phyloP scores from a whole-genome alignment of 1,284 basidiomycete species.

The Ganoderma lingzhi region DNA sequence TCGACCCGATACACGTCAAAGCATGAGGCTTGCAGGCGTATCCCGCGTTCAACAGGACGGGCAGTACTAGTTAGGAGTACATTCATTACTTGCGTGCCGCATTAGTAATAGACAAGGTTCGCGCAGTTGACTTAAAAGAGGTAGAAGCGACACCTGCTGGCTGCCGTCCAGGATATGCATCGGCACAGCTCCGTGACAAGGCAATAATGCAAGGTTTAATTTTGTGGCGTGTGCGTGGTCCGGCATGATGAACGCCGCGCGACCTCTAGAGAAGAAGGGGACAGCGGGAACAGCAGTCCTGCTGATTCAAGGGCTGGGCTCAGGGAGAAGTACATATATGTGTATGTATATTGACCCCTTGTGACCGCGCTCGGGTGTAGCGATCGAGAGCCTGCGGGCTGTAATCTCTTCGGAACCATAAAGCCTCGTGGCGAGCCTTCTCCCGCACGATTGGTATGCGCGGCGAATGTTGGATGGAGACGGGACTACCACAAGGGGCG shows the following conservation, averaged over 20 bases:
- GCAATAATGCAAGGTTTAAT: background rate
- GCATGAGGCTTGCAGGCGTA: background rate
- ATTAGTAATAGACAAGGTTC: background rate
- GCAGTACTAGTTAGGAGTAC: background rate
- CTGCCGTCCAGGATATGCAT: background rate
- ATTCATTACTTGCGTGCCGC: background rate
- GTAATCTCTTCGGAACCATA: background rate
- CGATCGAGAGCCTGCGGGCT: background rate
- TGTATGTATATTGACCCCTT: background rate
- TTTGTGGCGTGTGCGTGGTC: background rate
- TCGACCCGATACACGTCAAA: background rate
- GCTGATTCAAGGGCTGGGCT: too few species aligned
- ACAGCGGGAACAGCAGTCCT: background rate
- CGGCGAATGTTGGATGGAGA: background rate
- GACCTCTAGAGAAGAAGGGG: background rate
- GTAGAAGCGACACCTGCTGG: background rate
- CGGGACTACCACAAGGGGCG: background rate
- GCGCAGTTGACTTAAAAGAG: background rate
- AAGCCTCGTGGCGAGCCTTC: background rate
- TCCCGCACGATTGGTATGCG: background rate
- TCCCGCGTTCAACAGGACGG: background rate
- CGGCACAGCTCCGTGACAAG: background rate
- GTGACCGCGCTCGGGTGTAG: background rate
- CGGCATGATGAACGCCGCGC: background rate
- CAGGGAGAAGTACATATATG: too few species aligned